Conservation (phyloP, 2,329 filamentous ascomycete species). For the Colletotrichum noveboracense region DNA sequence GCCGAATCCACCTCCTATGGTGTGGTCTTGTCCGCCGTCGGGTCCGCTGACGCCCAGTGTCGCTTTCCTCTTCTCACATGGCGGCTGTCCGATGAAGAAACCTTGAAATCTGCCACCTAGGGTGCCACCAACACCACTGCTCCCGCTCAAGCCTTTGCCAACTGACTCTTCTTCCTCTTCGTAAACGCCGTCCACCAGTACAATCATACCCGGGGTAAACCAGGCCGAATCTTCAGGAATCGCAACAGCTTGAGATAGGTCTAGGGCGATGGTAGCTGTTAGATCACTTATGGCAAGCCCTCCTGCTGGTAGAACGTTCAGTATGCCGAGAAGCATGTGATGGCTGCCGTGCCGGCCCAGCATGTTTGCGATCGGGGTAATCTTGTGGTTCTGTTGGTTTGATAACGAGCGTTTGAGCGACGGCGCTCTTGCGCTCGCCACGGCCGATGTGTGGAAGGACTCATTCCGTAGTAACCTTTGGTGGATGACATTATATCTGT, state of each 20-base stretch:
- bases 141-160: constrained; percentile 74
- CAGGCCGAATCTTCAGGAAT: constrained; percentile 88
- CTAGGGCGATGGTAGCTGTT: constrained; percentile 85
- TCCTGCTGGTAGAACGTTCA: constrained; percentile 82
- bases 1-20: constrained; percentile 83
- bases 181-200: constrained; percentile 94
- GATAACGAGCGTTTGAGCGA: constrained; percentile 65
- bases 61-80: constrained; percentile 81
- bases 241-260: constrained; percentile 79
- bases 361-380: constrained; percentile 82
- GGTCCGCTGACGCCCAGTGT: constrained; percentile 75
- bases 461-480: constrained; percentile 93
- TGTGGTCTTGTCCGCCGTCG: constrained; percentile 63
- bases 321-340: constrained; percentile 85
- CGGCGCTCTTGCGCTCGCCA: constrained; percentile 64
- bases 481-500: constrained; percentile 90
- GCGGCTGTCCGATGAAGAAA: constrained; percentile 90
- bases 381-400: constrained; percentile 75
- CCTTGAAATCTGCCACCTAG: constrained; percentile 93
- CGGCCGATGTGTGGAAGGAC: constrained; percentile 83
- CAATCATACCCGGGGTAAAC: constrained; percentile 96
- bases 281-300: constrained; percentile 83
- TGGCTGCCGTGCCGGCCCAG: constrained; percentile 81
- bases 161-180: constrained; percentile 84
- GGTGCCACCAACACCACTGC: constrained; percentile 83